A percentile compares a stretch with the other conserved stretches of the same genome.
phyloP scores from a whole-genome alignment of 495 filamentous ascomycete genomes.

The Tuber brumale region DNA sequence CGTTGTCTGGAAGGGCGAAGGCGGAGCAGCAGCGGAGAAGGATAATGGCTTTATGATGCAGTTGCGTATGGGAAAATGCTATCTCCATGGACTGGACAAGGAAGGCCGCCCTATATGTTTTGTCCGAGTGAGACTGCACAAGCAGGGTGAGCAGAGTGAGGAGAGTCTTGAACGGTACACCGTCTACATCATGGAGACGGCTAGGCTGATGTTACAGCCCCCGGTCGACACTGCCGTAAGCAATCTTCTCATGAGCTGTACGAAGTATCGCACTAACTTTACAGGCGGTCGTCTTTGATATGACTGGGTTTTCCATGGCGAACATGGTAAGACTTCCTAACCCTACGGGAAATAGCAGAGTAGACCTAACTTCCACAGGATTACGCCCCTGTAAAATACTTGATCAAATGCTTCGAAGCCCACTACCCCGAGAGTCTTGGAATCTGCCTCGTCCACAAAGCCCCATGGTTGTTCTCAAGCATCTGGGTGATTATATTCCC shows the following conservation, averaged over 20 bases:
- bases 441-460: slow-evolving; percentile 89
- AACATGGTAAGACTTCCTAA: slow-evolving; percentile 67
- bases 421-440: slow-evolving; percentile 95
- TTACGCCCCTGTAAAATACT: slow-evolving; percentile 93
- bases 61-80: slow-evolving; percentile 88
- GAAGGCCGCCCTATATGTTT: slow-evolving; percentile 79
- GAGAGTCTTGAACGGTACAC: slow-evolving; percentile 78
- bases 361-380: slow-evolving; percentile 53
- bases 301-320: slow-evolving; percentile 83
- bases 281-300: slow-evolving; percentile 74
- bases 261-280: slow-evolving; percentile 40
- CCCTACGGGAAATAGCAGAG: neutral
- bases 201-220: slow-evolving; percentile 67
- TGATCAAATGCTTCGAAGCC: slow-evolving; percentile 99
- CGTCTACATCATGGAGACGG: slow-evolving; percentile 89
- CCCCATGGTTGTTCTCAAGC: slow-evolving; percentile 92
- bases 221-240: slow-evolving; percentile 82
- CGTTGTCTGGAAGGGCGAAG: slow-evolving; percentile 75
- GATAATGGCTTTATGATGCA: slow-evolving; percentile 79
- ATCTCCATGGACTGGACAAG: slow-evolving; percentile 80
- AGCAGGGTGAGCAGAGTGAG: slow-evolving; percentile 71
- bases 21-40: slow-evolving; percentile 54
- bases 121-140: slow-evolving; percentile 75
- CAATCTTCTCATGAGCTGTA: slow-evolving; percentile 44
- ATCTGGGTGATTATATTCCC: slow-evolving; percentile 27